phyloP scores from a whole-genome alignment of 179 eudicot genomes.

The Heliamphora pulchella region DNA sequence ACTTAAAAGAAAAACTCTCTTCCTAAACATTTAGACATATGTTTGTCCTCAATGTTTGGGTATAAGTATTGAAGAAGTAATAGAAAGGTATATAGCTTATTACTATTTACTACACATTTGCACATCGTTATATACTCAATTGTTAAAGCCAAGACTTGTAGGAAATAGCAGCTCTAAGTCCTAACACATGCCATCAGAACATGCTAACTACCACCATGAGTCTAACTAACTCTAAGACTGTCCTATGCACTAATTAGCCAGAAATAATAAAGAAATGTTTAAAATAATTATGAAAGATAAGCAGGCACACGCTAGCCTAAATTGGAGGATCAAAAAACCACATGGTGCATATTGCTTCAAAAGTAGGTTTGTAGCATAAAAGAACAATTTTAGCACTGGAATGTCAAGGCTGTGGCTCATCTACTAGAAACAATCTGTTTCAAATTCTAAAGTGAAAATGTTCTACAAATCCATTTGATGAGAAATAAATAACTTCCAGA shows the following conservation, averaged over 20 bases:
- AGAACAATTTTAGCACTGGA: not conserved
- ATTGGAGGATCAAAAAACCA: conserved; percentile 10
- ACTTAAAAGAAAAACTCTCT: too few relatives aligned
- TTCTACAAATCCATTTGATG: not conserved
- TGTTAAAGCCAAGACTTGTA: not conserved
- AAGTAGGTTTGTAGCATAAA: not conserved
- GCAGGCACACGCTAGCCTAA: conserved; percentile 13
- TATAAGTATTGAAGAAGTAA: too few relatives aligned
- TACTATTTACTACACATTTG: not conserved
- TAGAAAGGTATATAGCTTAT: not conserved
- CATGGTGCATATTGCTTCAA: not conserved
- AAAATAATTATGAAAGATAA: not conserved
- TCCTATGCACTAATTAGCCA: not conserved
- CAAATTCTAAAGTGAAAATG: not conserved
- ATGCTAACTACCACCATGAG: not conserved
- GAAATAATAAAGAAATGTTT: not conserved
- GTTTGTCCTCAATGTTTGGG: not conserved
- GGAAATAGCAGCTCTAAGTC: too few relatives aligned
- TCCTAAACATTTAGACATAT: not conserved
- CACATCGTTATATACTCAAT: not conserved
- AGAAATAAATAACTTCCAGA: not conserved
- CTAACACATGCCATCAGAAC: too few relatives aligned
- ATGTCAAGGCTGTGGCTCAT: not conserved
- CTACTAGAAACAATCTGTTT: not conserved
- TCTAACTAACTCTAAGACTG: not conserved